Evolutionary conservation across 345 rosid genomes (phyloP).

Genomic region (Mallotus nudiflorus): DNA sequence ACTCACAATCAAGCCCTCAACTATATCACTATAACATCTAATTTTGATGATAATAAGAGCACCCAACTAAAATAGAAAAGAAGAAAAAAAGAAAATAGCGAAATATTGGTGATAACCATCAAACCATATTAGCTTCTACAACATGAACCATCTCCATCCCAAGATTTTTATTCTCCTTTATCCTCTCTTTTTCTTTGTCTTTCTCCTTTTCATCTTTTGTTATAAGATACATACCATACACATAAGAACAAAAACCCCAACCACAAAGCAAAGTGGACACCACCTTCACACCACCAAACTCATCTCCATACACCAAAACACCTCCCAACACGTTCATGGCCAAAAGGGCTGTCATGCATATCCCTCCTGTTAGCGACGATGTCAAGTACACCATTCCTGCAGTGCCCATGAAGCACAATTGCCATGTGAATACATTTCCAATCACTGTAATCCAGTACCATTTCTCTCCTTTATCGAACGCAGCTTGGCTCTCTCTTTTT

Average conservation of each 20-base stretch:
- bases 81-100: neutral
- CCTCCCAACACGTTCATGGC: slow-evolving; percentile 84
- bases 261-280: slow-evolving; percentile 75
- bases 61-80: neutral
- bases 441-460: slow-evolving; percentile 26
- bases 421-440: slow-evolving; percentile 72
- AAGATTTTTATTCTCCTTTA: neutral
- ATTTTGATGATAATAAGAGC: too few relatives aligned
- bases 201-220: neutral
- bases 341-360: slow-evolving; percentile 86
- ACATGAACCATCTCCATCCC: slow-evolving; percentile 16
- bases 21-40: too few relatives aligned
- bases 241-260: slow-evolving; percentile 87
- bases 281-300: slow-evolving; percentile 70
- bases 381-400: slow-evolving; percentile 90
- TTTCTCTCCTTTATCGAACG: slow-evolving; percentile 21
- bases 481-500: slow-evolving; percentile 22
- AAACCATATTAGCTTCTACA: neutral
- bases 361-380: slow-evolving; percentile 77
- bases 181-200: slow-evolving; percentile 2
- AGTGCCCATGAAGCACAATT: slow-evolving; percentile 84
- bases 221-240: slow-evolving; percentile 62
- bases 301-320: slow-evolving; percentile 62
- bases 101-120: neutral
- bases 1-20: too few relatives aligned